Percentiles rank a stretch among this genome's conserved stretches.
Evolutionary conservation across 495 filamentous ascomycete genomes (phyloP).

Genomic region (Neurospora terricola): DNA sequence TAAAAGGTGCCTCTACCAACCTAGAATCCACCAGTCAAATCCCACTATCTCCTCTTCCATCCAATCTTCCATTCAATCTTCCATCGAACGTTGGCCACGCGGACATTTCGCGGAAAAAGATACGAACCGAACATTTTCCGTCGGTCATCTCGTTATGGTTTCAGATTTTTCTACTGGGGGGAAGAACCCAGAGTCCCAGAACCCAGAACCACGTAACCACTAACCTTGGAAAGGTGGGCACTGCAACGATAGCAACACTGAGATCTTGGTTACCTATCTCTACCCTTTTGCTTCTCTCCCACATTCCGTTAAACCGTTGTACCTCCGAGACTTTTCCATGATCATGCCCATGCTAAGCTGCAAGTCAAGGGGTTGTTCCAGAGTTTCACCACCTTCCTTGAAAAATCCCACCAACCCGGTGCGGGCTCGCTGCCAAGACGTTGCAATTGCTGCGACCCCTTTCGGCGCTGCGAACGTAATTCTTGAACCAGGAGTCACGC

Average conservation of each 20-base stretch:
- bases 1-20: background rate
- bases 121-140: background rate
- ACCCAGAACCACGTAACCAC: background rate
- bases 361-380: background rate
- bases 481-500: background rate
- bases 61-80: background rate
- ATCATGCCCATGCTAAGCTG: background rate
- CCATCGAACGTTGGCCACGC: background rate
- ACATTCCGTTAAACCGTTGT: background rate
- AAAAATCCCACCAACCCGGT: background rate
- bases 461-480: background rate
- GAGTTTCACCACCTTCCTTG: background rate
- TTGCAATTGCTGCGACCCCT: background rate
- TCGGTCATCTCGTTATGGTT: background rate
- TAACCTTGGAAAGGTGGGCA: background rate
- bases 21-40: background rate
- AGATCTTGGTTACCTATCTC: background rate
- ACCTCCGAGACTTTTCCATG: background rate
- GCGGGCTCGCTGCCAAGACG: background rate
- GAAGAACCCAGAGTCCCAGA: background rate
- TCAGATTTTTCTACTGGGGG: background rate
- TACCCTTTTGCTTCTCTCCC: background rate
- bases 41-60: background rate
- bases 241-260: background rate
- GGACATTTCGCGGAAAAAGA: background rate